Conservation (phyloP, 1,139 yeast species). For the Yamadazyma aaseri region DNA sequence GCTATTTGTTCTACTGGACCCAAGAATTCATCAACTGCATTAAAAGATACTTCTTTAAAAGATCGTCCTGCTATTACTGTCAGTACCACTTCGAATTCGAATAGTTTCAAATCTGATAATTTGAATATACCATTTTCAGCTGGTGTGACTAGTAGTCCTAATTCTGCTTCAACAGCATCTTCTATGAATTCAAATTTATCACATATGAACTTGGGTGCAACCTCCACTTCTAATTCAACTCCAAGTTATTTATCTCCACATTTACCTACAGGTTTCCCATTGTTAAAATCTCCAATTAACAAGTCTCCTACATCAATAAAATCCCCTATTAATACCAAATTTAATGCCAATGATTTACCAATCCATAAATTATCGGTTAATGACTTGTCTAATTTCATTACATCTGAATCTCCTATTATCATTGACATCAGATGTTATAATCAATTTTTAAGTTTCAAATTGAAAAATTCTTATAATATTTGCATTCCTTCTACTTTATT, state of each 20-base stretch:
- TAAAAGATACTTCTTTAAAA: neutral
- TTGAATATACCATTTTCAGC: neutral
- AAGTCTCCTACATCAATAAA: slow-evolving; percentile 8
- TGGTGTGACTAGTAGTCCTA: neutral
- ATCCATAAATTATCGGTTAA: slow-evolving; percentile 1
- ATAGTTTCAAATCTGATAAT: neutral
- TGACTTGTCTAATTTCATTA: slow-evolving; percentile 4
- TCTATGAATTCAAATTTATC: slow-evolving; percentile 2
- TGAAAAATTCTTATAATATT: slow-evolving; percentile 31
- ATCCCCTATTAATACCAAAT: slow-evolving; percentile 4
- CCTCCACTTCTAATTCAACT: slow-evolving; percentile 5
- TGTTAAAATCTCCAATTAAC: slow-evolving; percentile 4
- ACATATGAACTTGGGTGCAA: slow-evolving; percentile 3
- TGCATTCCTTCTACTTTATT: slow-evolving; percentile 44
- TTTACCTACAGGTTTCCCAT: slow-evolving; percentile 3
- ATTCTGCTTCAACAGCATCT: slow-evolving; percentile 2
- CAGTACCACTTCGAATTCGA: neutral
- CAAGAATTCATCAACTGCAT: neutral
- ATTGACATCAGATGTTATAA: slow-evolving; percentile 42
- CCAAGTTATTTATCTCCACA: slow-evolving; percentile 7
- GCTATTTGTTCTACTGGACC: slow-evolving; percentile 1
- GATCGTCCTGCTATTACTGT: slow-evolving; percentile 3
- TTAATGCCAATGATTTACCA: slow-evolving; percentile 4
- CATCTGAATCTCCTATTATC: slow-evolving; percentile 16
- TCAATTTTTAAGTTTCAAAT: slow-evolving; percentile 27